Evolutionary conservation across 1,139 yeast genomes (phyloP), one percentile per base, ranked within the genome.

Genomic region (Yamadazyma jaroonii): DNA sequence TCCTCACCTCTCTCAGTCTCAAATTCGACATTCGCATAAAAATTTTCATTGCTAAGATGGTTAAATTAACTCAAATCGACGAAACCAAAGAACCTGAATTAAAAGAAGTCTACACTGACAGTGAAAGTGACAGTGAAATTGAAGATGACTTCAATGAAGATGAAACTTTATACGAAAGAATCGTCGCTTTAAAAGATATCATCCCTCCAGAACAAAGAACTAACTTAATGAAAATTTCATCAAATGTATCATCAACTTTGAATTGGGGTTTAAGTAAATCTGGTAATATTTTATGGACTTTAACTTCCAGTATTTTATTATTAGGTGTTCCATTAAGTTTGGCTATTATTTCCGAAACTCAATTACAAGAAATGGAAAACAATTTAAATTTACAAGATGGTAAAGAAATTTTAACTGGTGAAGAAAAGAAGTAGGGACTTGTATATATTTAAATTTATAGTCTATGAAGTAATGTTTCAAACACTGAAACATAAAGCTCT

Each of bases 281-380:
- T 41, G 96, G 97, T 43, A 75, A 76, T 52, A 69, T 85, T 35
- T 72, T 90, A 48, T 94, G 97, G 97, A 74, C 84, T 43, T 53
- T 88, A 45, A 82, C 97, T 25, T 83, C 97, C 13, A 79, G 94
- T 38, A 81, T 88, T 29, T 69, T 94, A 54, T 77, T 92, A 49
- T 72, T 92, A 55, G 97, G 97, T 58, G 96, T 89, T 39, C 98
- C 98, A 46, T 74, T 88, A 52, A 83, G 96, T 6, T 73, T 92
- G 57, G 86, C 96, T 38, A 85, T 90, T 50, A 75, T 90, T 55
- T 81, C 90, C 45, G 98, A 90, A 71, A 92, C 89, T 56, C 97
- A 90, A 69, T 77, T 90, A 59, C 81, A 82, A 61, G 97, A 90
- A 67, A 79, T 88, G 84, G 97, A 90, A 71, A 87, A 86, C 72